Base-by-base conservation (phyloP, 371 early-diverging fungal species). In the Rhizopus microsporus region DNA sequence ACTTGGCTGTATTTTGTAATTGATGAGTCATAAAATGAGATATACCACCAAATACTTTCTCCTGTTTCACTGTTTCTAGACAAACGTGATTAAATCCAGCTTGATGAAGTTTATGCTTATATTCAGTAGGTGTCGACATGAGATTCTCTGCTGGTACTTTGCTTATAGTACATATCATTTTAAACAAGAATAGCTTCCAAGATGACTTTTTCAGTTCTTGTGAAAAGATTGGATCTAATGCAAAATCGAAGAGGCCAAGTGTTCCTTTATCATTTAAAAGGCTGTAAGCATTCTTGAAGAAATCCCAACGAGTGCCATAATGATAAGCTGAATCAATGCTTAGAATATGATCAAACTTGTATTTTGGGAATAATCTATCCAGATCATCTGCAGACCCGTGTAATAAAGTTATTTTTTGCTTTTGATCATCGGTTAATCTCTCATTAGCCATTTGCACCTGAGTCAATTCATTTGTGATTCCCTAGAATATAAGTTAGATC, bases 301-400 rank as follows among this genome's bases (percentile, higher is more conserved):
- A 85, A 3, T 62, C 42, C 63, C 74, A 75, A 1, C 83, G 80
- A 0, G 85, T 82, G 31, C 67, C 56, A 58, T 75, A 85, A 43
- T 85, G 85, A 37, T 83, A 83, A 0, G 85, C 85, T 0, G 83
- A 78, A 56, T 85, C 85, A 35, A 85, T 77, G 4, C 77, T 75
- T 10, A 81, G 5, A 8, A 85, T 71, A 62, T 72, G 68, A 42
- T 80, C 75, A 49, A 71, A 81, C 4, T 32, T 40, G 1, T 44
- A 9, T 1, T 5, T 17, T 1, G 56, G 9, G 15, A 65, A 29
- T 63, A 32, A 17, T 6, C 45, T 12, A 10, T 63, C 23, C 9
- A 75, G 35, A 32, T 68, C 50, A 10, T 69, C 67, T 1, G 80
- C 80, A 5, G 72, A 72, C 15, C 75, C 80, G 31, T 62, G 65